Percentiles rank a stretch among this genome's conserved stretches.
Evolutionary conservation across 495 filamentous ascomycete genomes (phyloP).

Genomic region (Xylaria venustula): DNA sequence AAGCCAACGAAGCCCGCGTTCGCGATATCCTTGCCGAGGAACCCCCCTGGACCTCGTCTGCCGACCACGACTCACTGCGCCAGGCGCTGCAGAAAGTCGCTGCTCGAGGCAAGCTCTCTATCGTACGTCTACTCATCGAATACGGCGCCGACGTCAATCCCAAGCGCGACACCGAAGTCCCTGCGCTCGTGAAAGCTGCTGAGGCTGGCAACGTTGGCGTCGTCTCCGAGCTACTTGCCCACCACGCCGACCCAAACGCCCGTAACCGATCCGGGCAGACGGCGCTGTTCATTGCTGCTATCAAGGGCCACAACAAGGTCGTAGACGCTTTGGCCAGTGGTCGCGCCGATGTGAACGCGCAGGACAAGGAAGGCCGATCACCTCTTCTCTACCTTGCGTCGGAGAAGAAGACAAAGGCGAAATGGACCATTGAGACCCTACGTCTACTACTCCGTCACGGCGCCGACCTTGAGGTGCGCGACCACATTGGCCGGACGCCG

Average conservation of each 20-base stretch:
- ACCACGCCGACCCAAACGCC: conserved; percentile 28
- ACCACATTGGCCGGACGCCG: conserved; percentile 54
- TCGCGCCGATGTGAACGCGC: conserved; percentile 51
- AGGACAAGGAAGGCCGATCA: conserved; percentile 30
- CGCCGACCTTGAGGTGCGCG: conserved; percentile 42
- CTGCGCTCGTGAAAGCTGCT: conserved; percentile 33
- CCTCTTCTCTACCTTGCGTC: conserved; percentile 32
- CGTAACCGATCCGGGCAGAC: conserved; percentile 37
- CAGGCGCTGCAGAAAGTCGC: conserved; percentile 57
- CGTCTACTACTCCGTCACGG: conserved; percentile 35
- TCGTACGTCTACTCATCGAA: conserved; percentile 51
- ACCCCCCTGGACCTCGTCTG: conserved; percentile 25
- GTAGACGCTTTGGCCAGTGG: conserved; percentile 48
- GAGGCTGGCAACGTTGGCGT: conserved; percentile 30
- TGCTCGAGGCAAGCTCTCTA: conserved; percentile 52
- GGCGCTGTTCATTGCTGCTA: conserved; percentile 59
- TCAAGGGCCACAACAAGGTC: conserved; percentile 53
- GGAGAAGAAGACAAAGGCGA: conserved; percentile 29
- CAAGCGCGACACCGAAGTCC: conserved; percentile 24
- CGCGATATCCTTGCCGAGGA: conserved; percentile 33
- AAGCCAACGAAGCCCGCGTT: conserved; percentile 33
- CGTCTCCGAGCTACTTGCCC: conserved; percentile 26
- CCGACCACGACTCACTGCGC: conserved; percentile 32
- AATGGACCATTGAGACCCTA: conserved; percentile 31
- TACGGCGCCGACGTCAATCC: conserved; percentile 55